phyloP scores from a whole-genome alignment of 2,329 filamentous ascomycete genomes.

The Periglandula ipomoeae region DNA sequence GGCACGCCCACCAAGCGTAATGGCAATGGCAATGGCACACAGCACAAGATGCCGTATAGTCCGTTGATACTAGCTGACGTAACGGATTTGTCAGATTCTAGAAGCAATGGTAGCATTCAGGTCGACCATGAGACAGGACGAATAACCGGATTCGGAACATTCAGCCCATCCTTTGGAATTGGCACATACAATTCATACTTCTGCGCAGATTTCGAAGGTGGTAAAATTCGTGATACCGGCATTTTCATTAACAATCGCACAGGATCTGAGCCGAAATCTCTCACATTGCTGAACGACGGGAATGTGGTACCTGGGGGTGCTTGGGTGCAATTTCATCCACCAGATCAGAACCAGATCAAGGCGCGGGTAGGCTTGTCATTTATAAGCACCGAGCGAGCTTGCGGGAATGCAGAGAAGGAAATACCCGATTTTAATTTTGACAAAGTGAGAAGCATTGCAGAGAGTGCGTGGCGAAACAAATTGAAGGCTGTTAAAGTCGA shows the following conservation, averaged over 20 bases:
- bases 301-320: conserved; percentile 37
- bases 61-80: conserved; percentile 52
- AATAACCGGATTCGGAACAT: conserved; percentile 50
- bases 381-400: conserved; percentile 58
- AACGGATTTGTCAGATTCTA: conserved; percentile 38
- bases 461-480: conserved; percentile 55
- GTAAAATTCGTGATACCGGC: conserved; percentile 43
- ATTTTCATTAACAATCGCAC: conserved; percentile 47
- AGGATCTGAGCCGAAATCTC: conserved; percentile 31
- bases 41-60: conserved; percentile 10
- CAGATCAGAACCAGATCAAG: conserved; percentile 36
- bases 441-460: conserved; percentile 41
- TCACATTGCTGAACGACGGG: conserved; percentile 23
- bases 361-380: conserved; percentile 66
- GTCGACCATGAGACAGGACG: conserved; percentile 37
- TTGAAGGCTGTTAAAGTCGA: conserved; percentile 50
- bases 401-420: conserved; percentile 59
- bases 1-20: conserved; percentile 12
- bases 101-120: conserved; percentile 14
- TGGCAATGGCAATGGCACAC: conserved; percentile 4
- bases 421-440: conserved; percentile 60
- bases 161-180: conserved; percentile 51
- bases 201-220: conserved; percentile 50
- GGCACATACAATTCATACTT: conserved; percentile 49
- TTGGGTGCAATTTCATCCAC: conserved; percentile 50